Evolutionary conservation across 2,329 filamentous ascomycete genomes (phyloP), one percentile per base, ranked within the genome.

Genomic region (Fusarium paranaense): DNA sequence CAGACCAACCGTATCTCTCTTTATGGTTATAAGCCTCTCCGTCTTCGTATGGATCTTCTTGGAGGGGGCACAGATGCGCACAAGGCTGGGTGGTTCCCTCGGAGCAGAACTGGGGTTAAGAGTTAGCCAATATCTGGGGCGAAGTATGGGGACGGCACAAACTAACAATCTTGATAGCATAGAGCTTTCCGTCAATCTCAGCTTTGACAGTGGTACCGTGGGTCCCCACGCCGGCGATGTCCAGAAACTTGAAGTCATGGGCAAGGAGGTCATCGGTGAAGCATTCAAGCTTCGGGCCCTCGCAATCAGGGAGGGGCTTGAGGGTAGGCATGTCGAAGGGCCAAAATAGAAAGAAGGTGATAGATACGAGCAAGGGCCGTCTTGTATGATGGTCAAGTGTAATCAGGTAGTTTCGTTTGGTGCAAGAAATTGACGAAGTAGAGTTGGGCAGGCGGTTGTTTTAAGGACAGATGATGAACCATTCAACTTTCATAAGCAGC

Each of bases 131-230:
- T 2, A 50, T 50, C 8, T 14, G 10, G 20, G n/a, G 40, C 7
- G 11, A 45, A 27, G 45, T 11, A 30, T 27, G 25, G 45, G 16
- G 25, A 45, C 13, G 14, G 42, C 14, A 16, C 22, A 2, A 18
- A 67, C 70, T 35, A 62, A 64, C 70, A 6, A 67, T 9, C 4
- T 73, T 73, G 45, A 73, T 4, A 4, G 8, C 66, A 5, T 67
- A 70, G 9, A 54, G 0, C 1, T 32, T 57, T 4, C 22, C 40
- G n/a, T 73, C 58, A 5, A 73, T 73, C 30, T 61, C n/a, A 0
- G 35, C 52, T 8, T 60, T 70, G 2, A 67, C 0, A 0, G 66
- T 61, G 0, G 0, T 1, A 5, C 61, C 66, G 22, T 73, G 70
- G 13, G 14, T n/a, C 1, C 70, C 58, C 0, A 0, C 0, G 7